Base-by-base conservation (phyloP, 768 basidiomycete species). In the Lenzites betulinus region DNA sequence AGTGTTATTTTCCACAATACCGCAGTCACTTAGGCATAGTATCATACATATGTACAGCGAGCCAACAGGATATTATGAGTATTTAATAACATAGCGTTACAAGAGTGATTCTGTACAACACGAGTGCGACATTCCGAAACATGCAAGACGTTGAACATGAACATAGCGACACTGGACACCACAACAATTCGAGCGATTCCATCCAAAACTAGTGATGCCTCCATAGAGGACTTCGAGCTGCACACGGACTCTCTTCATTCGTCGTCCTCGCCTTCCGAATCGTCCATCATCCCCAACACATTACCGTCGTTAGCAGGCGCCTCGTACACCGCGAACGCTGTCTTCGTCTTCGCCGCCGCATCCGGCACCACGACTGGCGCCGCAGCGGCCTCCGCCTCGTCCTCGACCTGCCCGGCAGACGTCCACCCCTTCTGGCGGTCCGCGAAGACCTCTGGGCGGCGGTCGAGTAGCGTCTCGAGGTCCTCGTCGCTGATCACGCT, bases 401-500 rank as follows among this genome's bases (percentile, higher is more conserved):
- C 65, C 42, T 62, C 64, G 44, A 57, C 69, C 20, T 69, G 65
- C 22, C 74, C 72, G 0, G 73, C 75, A 30, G 85, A 87, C 50
- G 81, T 84, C 92, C 92, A 93, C 0, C 92, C 92, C 53, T 82
- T 81, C 7, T 83, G 82, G 58, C 92, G 81, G 46, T 84, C 85
- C 22, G 76, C 76, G 64, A 91, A 93, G 51, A 93, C 91, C 38
- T 84, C 84, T 0, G 83, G 84, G 35, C 87, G 79, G 30, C 95
- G 80, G 67, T 97, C 95, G 36, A 98, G 77, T 51, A 98, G 77
- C 69, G 85, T 79, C 23, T 88, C 85, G 36, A 99, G 74, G 67
- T 97, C 93, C 41, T 80, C 82, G 53, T 97, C 92, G 63, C 86
- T 89, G 66, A 99, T 79, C 51, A 98, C 85, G 35, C 83, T 83